A percentile compares a stretch with the other conserved stretches of the same genome.
Evolutionary conservation across 2,329 filamentous ascomycete genomes (phyloP).

Genomic region (Akanthomyces uredinophilus): DNA sequence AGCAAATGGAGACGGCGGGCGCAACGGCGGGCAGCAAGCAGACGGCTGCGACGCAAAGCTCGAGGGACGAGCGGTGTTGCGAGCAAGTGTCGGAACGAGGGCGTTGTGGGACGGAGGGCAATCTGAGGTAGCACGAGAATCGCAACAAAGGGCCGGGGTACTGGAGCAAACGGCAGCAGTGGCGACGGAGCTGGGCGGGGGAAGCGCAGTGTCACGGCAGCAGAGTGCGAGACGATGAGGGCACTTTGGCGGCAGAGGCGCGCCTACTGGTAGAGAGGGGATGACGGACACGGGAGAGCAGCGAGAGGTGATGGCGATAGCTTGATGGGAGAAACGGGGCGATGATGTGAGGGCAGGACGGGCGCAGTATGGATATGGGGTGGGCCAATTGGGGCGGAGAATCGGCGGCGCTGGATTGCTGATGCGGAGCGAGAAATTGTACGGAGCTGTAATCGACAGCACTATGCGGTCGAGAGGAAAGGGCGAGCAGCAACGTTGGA

Average conservation of each 20-base stretch:
- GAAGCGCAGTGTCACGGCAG: constrained; percentile 5
- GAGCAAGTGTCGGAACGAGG: constrained; percentile 1
- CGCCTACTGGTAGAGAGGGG: not conserved
- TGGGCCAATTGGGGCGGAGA: constrained; percentile 13
- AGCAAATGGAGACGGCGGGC: not conserved
- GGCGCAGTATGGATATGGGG: not conserved
- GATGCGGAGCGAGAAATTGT: constrained; percentile 9
- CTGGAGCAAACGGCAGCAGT: constrained; percentile 4
- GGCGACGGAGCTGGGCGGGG: constrained; percentile 10
- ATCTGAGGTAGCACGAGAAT: constrained; percentile 4
- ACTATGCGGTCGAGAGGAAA: not conserved
- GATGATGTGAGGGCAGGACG: constrained; percentile 1
- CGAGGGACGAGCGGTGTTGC: not conserved
- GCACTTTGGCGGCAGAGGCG: not conserved
- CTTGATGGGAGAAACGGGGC: not conserved
- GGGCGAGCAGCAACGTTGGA: not conserved
- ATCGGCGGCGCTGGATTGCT: constrained; percentile 2
- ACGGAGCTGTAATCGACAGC: not conserved
- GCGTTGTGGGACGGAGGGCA: constrained; percentile 6
- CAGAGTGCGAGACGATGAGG: not conserved
- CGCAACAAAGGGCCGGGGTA: not conserved
- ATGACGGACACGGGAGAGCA: not conserved
- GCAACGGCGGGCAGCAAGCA: not conserved
- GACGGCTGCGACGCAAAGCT: not conserved
- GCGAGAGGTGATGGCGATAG: not conserved